Evolutionary conservation across 176 grass and related monocot species (phyloP).

Genomic region (Zoysia japonica): DNA sequence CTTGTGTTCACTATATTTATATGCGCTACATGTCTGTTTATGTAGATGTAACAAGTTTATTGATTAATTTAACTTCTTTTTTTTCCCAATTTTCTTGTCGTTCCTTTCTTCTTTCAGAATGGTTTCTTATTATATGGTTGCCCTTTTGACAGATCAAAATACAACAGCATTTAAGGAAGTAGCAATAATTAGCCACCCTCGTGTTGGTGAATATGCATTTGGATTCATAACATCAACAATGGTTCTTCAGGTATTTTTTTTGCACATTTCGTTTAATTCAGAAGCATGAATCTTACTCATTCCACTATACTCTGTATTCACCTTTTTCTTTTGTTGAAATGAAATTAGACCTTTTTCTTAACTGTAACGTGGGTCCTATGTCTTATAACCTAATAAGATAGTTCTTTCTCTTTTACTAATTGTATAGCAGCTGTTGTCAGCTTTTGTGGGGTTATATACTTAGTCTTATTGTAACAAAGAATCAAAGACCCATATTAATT

Average conservation of each 20-base stretch:
- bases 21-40: conserved; percentile 2
- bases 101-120: background rate
- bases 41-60: background rate
- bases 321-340: background rate
- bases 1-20: background rate
- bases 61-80: background rate
- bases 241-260: conserved; percentile 80
- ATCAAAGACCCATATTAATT: background rate
- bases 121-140: background rate
- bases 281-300: background rate
- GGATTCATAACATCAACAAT: conserved; percentile 93
- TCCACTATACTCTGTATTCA: background rate
- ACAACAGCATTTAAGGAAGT: conserved; percentile 96
- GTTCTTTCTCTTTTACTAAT: background rate
- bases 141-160: conserved; percentile 82
- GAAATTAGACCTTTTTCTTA: background rate
- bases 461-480: background rate
- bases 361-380: background rate
- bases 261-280: conserved; percentile 10
- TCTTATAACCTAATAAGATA: too few relatives aligned
- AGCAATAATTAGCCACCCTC: conserved; percentile 93
- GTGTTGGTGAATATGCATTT: conserved; percentile 97
- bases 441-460: background rate
- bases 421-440: background rate
- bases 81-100: background rate